Evolutionary conservation across 169 alveolate species (phyloP).

Genomic region (Cryptosporidium meleagridis): DNA sequence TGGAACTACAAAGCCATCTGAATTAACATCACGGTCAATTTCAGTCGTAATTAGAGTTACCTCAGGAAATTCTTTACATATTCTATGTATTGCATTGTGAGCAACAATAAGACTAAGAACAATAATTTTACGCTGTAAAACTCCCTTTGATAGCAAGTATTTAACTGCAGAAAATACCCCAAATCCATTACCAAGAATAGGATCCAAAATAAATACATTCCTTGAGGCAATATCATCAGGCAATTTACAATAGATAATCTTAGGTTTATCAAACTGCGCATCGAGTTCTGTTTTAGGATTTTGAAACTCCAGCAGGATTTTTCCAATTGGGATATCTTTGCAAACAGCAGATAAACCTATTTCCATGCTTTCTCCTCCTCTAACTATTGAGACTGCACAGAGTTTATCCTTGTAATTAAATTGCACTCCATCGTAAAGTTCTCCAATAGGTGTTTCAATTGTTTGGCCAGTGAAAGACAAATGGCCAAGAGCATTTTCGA

Average conservation of each 20-base stretch:
- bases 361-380: slow-evolving; percentile 76
- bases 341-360: slow-evolving; percentile 73
- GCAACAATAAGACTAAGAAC: slow-evolving; percentile 71
- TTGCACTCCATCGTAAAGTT: slow-evolving; percentile 53
- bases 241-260: slow-evolving; percentile 67
- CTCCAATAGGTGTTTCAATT: slow-evolving; percentile 74
- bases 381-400: slow-evolving; percentile 72
- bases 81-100: slow-evolving; percentile 65
- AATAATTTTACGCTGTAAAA: slow-evolving; percentile 46
- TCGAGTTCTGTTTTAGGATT: slow-evolving; percentile 69
- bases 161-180: slow-evolving; percentile 60
- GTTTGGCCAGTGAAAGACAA: slow-evolving; percentile 58
- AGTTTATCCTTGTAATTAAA: slow-evolving; percentile 58
- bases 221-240: slow-evolving; percentile 68
- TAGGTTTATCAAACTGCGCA: slow-evolving; percentile 57
- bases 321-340: slow-evolving; percentile 68
- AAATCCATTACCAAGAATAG: slow-evolving; percentile 71
- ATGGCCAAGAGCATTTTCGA: slow-evolving; percentile 73
- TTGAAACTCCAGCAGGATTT: slow-evolving; percentile 60
- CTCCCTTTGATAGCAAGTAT: slow-evolving; percentile 52
- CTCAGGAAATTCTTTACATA: slow-evolving; percentile 69
- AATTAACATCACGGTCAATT: slow-evolving; percentile 48
- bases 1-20: slow-evolving; percentile 69
- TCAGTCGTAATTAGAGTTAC: slow-evolving; percentile 73
- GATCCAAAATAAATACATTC: slow-evolving; percentile 72